Evolutionary conservation across 306 rosid genomes (phyloP).

Genomic region (Aeschynomene evenia): DNA sequence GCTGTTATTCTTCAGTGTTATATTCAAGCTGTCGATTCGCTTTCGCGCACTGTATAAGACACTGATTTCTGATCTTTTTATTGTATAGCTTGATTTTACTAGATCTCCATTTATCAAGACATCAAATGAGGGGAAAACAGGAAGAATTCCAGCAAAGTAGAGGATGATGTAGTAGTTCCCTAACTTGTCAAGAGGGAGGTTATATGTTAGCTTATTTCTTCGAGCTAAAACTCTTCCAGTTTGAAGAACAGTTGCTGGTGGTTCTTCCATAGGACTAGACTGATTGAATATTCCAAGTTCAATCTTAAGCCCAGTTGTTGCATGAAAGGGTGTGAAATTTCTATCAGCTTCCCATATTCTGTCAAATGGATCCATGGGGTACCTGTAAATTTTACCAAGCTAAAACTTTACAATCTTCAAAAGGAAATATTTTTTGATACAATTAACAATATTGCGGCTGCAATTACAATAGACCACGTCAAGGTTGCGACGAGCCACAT

Average conservation of each 20-base stretch:
- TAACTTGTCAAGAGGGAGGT: slow-evolving; percentile 49
- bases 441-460: too few species aligned
- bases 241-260: slow-evolving; percentile 65
- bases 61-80: slow-evolving; percentile 55
- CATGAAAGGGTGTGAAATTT: slow-evolving; percentile 66
- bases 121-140: slow-evolving; percentile 74
- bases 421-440: too few species aligned
- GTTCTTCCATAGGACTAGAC: slow-evolving; percentile 49
- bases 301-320: slow-evolving; percentile 58
- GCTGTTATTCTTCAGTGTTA: slow-evolving; percentile 54
- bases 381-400: slow-evolving; percentile 54
- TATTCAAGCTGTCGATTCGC: slow-evolving; percentile 56
- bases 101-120: slow-evolving; percentile 62
- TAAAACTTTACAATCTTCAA: neutral
- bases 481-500: too few species aligned
- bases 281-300: slow-evolving; percentile 47
- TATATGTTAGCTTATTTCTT: slow-evolving; percentile 57
- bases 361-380: slow-evolving; percentile 74
- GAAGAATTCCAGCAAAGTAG: slow-evolving; percentile 83
- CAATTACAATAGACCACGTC: too few species aligned
- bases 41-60: slow-evolving; percentile 53
- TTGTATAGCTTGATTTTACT: slow-evolving; percentile 59
- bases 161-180: slow-evolving; percentile 84
- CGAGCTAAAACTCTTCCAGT: slow-evolving; percentile 71
- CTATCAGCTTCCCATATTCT: slow-evolving; percentile 79